Base-by-base conservation (phyloP, 306 rosid species). In the Cucurbita pepo region DNA sequence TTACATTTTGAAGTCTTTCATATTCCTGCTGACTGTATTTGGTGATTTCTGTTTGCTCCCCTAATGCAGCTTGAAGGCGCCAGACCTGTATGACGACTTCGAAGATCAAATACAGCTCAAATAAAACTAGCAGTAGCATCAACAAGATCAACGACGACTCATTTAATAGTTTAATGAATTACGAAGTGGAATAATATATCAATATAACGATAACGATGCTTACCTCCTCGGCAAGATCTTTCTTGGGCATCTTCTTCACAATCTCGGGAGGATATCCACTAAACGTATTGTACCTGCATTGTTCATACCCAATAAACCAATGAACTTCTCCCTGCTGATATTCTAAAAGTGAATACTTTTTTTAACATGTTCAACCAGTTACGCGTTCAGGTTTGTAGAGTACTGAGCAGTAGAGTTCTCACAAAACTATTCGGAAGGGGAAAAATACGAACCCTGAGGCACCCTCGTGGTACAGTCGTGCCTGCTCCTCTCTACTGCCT, bases 211-310 rank as follows among this genome's bases (percentile, higher is more conserved):
- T 47, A 72, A 75, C 62, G 53, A 79, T n/a, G 62, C 77, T 81
- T 77, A 95, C 99, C 97, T 95, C 99, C 83, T 95, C 99, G 0
- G 99, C 90, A 76, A 95, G 97, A 89, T 95, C 99, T 86, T 84
- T 88, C 78, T 89, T 95, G 62, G 99, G 97, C 99, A 95, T 95
- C 85, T 91, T 91, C 91, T 91, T 95, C 80, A 95, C 97, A 75
- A 95, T 85, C 81, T 95, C 99, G 18, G 99, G 99, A 69, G 99
- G 99, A 85, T 88, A 95, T 74, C 99, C 97, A 70, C 79, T 75
- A 81, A 95, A 95, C 9, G 99, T 95, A 83, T 91, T 88, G 77
- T 91, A 95, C 83, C 99, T 95, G 93, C 72, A 79, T 54, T 65
- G 76, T 67, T 55, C 73, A 69, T 45, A 48, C 44, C 57, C 44